Conservation (phyloP, 305 asterid species). For the Fraxinus paxiana region DNA sequence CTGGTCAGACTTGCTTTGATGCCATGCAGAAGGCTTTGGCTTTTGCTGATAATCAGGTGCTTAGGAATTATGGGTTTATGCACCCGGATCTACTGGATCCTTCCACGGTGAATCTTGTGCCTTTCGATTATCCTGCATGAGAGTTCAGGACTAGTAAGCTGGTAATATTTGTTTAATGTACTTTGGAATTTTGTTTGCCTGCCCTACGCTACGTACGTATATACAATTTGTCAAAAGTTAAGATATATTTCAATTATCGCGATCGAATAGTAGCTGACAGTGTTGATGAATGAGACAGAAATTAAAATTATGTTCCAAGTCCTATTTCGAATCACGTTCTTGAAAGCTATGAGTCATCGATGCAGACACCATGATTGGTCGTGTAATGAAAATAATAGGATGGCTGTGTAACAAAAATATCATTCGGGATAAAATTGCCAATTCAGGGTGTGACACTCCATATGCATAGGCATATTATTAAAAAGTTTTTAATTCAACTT, state of each 20-base stretch:
- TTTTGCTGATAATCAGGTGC: slow-evolving; percentile 94
- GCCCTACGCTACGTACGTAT: not conserved
- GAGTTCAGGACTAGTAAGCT: not conserved
- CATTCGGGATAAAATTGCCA: not conserved
- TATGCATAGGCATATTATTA: no score
- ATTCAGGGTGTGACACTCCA: not conserved
- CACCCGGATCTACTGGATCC: slow-evolving; percentile 62
- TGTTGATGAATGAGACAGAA: not conserved
- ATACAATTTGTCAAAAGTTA: not conserved
- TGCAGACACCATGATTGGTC: not conserved
- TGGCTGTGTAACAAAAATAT: not conserved
- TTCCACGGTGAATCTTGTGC: slow-evolving; percentile 61
- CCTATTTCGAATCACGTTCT: not conserved
- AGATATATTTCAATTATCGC: not conserved
- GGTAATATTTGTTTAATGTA: not conserved
- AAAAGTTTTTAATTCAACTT: not conserved
- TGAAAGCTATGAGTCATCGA: not conserved
- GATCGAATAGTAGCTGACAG: not conserved
- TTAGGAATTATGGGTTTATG: slow-evolving; percentile 65
- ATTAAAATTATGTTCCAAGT: not conserved
- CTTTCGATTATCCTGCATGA: slow-evolving; percentile 71
- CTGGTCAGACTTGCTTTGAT: slow-evolving; percentile 66
- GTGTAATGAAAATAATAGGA: not conserved
- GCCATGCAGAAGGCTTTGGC: slow-evolving; percentile 73
- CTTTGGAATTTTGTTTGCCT: not conserved